phyloP scores from a whole-genome alignment of 257 asterid genomes.

The Lithospermum erythrorhizon region DNA sequence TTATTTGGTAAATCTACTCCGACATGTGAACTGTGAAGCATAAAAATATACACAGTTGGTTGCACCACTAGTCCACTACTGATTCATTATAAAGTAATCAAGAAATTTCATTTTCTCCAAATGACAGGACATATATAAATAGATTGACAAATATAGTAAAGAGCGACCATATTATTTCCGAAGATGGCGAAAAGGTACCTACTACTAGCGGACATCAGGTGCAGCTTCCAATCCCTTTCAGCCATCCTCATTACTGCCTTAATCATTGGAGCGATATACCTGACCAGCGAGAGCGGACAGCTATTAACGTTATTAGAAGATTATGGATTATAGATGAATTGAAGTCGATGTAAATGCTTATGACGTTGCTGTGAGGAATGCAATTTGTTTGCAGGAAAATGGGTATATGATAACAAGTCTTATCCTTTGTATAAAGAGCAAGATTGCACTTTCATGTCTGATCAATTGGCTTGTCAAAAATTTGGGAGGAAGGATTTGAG shows the following conservation, averaged over 20 bases:
- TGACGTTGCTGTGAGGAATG: constrained; percentile 12
- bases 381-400: constrained; percentile 42
- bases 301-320: constrained; percentile 17
- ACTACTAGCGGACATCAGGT: constrained; percentile 28
- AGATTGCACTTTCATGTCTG: constrained; percentile 37
- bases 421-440: constrained; percentile 47
- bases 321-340: not conserved
- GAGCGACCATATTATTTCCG: not conserved
- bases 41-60: not conserved
- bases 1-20: not conserved
- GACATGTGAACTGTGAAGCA: not conserved
- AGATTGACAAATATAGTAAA: not conserved
- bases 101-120: not conserved
- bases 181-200: not conserved
- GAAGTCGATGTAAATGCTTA: too few species aligned
- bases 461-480: constrained; percentile 42
- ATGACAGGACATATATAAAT: not conserved
- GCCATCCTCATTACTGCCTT: constrained; percentile 35
- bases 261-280: constrained; percentile 41
- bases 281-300: constrained; percentile 31
- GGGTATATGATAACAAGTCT: constrained; percentile 48
- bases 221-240: constrained; percentile 41
- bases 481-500: constrained; percentile 50
- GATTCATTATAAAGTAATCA: not conserved
- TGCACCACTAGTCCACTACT: not conserved